Conservation (phyloP, 176 grass and related monocot genomes). For the Bothriochloa decipiens region DNA sequence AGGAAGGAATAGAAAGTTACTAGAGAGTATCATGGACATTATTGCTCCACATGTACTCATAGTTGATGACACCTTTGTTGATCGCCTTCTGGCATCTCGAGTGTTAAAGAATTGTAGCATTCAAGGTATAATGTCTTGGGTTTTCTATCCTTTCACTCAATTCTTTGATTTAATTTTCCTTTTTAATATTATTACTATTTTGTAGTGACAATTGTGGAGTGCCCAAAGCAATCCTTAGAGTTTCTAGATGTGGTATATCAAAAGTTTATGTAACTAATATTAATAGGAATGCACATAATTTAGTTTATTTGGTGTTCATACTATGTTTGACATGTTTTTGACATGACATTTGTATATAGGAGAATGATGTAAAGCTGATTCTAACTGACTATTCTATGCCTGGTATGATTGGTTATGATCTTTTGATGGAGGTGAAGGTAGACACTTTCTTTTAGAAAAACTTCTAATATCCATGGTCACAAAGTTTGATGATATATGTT, state of each 20-base stretch:
- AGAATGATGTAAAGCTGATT: constrained; percentile 19
- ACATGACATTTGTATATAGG: background rate
- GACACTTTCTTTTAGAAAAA: background rate
- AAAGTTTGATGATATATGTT: background rate
- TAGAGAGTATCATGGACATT: background rate
- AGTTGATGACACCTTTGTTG: background rate
- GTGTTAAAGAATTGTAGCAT: background rate
- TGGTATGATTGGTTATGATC: constrained; percentile 22
- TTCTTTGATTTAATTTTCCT: background rate
- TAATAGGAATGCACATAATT: background rate
- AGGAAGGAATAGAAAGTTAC: background rate
- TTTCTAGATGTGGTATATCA: constrained; percentile 11
- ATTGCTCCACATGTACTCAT: background rate
- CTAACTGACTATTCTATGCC: background rate
- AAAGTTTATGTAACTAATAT: background rate
- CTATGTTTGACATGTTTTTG: background rate
- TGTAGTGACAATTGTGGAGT: background rate
- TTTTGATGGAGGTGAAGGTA: constrained; percentile 35
- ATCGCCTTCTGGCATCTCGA: background rate
- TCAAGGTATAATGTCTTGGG: background rate
- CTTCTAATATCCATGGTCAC: accelerated
- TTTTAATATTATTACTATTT: background rate
- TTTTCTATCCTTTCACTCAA: background rate
- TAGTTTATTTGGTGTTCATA: background rate
- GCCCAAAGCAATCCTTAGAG: background rate